A percentile compares a stretch with the other conserved stretches of the same genome.
These are phyloP conservation scores for Adenanthera pavonina DNA, from an alignment of 306 rosid genomes.

Conservation along the genomic window DNA sequence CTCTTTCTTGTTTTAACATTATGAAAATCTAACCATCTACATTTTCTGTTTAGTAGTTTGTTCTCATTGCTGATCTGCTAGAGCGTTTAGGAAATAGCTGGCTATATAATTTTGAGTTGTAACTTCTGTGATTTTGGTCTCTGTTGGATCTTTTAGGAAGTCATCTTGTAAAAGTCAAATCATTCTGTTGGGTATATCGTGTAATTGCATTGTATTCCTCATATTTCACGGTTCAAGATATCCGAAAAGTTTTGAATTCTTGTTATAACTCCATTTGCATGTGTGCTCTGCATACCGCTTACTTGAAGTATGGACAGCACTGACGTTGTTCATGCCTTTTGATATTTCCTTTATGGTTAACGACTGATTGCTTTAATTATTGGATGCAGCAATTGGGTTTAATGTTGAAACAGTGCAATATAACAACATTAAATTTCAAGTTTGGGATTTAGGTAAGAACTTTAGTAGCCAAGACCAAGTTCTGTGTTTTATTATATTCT, in stretches of 20 bases:
- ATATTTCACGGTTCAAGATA: constrained; percentile 5
- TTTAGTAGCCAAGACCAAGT: neutral
- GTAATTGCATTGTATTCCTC: neutral
- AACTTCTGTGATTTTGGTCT: neutral
- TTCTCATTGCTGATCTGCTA: neutral
- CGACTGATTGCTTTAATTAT: constrained; percentile 33
- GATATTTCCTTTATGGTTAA: constrained; percentile 14
- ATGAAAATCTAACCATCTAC: constrained; percentile 11
- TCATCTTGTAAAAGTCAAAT: neutral
- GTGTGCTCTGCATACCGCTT: neutral
- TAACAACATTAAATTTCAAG: constrained; percentile 97
- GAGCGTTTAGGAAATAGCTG: constrained; percentile 9
- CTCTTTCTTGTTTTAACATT: constrained; percentile 50
- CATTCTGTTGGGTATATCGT: neutral
- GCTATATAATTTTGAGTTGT: constrained; percentile 17
- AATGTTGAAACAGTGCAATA: constrained; percentile 98
- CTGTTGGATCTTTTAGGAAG: neutral
- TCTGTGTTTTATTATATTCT: constrained; percentile 8
- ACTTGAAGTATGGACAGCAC: neutral
- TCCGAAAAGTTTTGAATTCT: constrained; percentile 15
- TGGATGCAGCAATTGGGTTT: constrained; percentile 94
- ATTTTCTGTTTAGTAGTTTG: constrained; percentile 14
- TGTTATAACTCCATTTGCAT: neutral
- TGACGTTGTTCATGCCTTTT: neutral
- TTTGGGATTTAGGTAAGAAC: constrained; percentile 96